Evolutionary conservation across 202 grass and related monocot species (phyloP), one percentile per base, ranked within the genome.

Genomic region (Eragrostis tef): DNA sequence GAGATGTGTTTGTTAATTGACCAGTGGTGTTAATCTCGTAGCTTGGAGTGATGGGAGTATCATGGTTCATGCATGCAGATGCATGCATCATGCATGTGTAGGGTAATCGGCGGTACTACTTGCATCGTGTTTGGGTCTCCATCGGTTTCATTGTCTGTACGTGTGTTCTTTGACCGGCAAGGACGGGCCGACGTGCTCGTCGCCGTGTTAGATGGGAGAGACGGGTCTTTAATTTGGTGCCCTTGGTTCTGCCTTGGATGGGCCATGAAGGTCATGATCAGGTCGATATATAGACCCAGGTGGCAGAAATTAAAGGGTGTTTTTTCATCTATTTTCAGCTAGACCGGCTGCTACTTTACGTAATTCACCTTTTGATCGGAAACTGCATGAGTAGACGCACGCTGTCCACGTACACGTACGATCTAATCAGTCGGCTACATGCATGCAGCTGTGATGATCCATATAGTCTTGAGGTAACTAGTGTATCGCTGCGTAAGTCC

Each of bases 111-210:
- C 9, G 43, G 81, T 52, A 43, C 29, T 31, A n/a, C 57, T 25
- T 64, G 45, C 51, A 5, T 4, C 21, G 51, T 47, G 27, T 19
- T 29, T 39, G 39, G 22, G 26, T 74, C 41, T 64, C 57, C 64
- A 13, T 64, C 20, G 2, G 36, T 54, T 27, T 57, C 44, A 4
- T 14, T 77, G 57, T 50, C 44, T 49, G 70, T 46, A 14, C 11
- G 47, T 10, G 10, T 57, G 64, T 42, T 84, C 12, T 57, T 60
- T 56, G 76, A 46, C 81, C 53, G 62, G 54, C 64, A 77, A 6
- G 81, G 26, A 58, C 41, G 67, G 9, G 20, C 27, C 22, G 57
- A 19, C 58, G 74, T 48, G 61, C 41, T 74, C 41, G 9, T 47
- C 64, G 20, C 53, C 4, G 61, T 58, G 67, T 17, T 29, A 34